Conservation (phyloP, 352 stramenopile genomes). For the Phytophthora lateralis region DNA sequence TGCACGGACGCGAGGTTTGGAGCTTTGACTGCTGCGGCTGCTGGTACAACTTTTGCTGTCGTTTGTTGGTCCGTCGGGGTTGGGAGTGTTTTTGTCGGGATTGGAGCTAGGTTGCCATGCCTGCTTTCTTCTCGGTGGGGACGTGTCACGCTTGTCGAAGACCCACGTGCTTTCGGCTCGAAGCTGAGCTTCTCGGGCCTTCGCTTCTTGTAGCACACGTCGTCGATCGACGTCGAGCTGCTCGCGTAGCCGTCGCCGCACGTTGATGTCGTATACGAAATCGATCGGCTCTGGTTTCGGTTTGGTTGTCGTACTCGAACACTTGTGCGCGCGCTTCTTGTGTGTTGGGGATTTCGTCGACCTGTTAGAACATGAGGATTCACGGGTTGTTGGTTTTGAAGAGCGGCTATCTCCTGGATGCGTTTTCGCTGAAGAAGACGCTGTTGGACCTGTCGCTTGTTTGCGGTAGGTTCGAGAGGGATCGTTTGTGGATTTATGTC, state of each 20-base stretch:
- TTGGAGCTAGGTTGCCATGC: slow-evolving; percentile 15
- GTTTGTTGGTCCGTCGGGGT: background rate
- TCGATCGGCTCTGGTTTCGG: slow-evolving; percentile 40
- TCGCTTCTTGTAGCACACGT: slow-evolving; percentile 33
- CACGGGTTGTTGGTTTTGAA: background rate
- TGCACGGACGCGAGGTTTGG: background rate
- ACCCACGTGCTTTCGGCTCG: slow-evolving; percentile 56
- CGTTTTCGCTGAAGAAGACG: slow-evolving; percentile 18
- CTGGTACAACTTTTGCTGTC: slow-evolving; percentile 5
- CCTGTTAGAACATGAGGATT: background rate
- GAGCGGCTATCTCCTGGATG: slow-evolving; percentile 1
- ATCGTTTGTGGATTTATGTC: slow-evolving; percentile 11
- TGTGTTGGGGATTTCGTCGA: slow-evolving; percentile 2
- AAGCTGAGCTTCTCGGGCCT: slow-evolving; percentile 45
- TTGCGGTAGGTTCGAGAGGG: slow-evolving; percentile 41
- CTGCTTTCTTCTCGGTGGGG: slow-evolving; percentile 12
- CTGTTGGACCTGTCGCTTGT: slow-evolving; percentile 21
- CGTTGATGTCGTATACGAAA: slow-evolving; percentile 75
- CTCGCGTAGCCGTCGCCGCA: slow-evolving; percentile 58
- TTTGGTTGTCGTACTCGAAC: background rate
- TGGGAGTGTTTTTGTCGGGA: slow-evolving; percentile 2
- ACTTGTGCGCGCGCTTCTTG: slow-evolving; percentile 9
- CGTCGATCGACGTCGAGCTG: slow-evolving; percentile 58
- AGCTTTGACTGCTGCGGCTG: background rate
- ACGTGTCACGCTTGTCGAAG: slow-evolving; percentile 24